phyloP scores from a whole-genome alignment of 1,284 basidiomycete species.

The Polyporus tsugae region DNA sequence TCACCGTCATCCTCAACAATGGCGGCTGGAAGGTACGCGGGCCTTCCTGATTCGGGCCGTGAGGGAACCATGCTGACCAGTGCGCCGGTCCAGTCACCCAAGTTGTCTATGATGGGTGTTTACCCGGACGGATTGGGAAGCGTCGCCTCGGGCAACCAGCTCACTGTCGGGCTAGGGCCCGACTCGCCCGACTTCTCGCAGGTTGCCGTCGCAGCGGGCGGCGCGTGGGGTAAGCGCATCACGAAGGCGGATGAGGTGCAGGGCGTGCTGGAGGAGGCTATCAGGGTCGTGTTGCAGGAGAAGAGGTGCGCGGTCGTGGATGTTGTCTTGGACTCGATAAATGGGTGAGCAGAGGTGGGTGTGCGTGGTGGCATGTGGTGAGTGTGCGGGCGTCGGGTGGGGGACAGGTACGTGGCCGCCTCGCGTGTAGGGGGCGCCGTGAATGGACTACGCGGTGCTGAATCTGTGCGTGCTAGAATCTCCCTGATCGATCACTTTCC shows the following conservation, averaged over 20 bases:
- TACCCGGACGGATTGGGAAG: conserved; percentile 66
- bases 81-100: conserved; percentile 57
- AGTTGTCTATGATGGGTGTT: conserved; percentile 66
- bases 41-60: too few relatives aligned
- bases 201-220: conserved; percentile 69
- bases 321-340: neutral
- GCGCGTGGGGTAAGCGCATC: conserved; percentile 65
- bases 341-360: too few relatives aligned
- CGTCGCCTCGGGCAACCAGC: conserved; percentile 50
- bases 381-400: too few relatives aligned
- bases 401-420: too few relatives aligned
- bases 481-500: too few relatives aligned
- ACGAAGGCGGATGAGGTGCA: conserved; percentile 48
- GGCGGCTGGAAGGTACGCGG: conserved; percentile 76
- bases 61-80: neutral
- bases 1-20: conserved; percentile 75
- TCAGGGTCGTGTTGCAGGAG: conserved; percentile 61
- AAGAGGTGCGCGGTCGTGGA: conserved; percentile 70
- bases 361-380: too few relatives aligned
- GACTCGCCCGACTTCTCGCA: conserved; percentile 63
- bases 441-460: too few relatives aligned
- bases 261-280: conserved; percentile 55
- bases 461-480: too few relatives aligned
- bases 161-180: conserved; percentile 71
- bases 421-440: too few relatives aligned